A percentile compares a stretch with the other conserved stretches of the same genome.
These are phyloP conservation scores for Daldinia vernicosa DNA, from an alignment of 495 filamentous ascomycete species.

Conservation along the genomic window DNA sequence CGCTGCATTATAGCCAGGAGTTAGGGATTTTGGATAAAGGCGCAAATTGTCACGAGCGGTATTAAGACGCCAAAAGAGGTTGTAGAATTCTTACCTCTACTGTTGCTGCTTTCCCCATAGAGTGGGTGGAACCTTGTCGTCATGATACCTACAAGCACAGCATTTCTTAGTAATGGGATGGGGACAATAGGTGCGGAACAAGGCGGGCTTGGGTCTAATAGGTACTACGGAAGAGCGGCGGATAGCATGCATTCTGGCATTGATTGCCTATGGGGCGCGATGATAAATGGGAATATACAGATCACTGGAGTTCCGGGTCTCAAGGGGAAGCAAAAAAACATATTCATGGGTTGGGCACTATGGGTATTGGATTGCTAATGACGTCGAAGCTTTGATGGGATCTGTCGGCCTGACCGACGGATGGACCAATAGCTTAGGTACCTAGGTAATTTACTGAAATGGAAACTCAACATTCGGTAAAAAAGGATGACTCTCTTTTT, in stretches of 20 bases:
- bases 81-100: constrained; percentile 7
- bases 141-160: constrained; percentile 29
- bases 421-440: constrained; percentile 12
- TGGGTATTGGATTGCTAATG: background rate
- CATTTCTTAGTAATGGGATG: constrained; percentile 23
- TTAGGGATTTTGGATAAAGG: constrained; percentile 23
- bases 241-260: constrained; percentile 31
- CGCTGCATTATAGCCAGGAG: constrained; percentile 40
- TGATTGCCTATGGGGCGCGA: background rate
- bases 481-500: constrained; percentile 7
- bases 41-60: constrained; percentile 29
- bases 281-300: constrained; percentile 21
- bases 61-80: constrained; percentile 27
- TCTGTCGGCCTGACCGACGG: constrained; percentile 7
- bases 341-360: constrained; percentile 8
- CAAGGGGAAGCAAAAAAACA: constrained; percentile 1
- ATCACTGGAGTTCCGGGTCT: constrained; percentile 15
- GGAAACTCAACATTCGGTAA: constrained; percentile 30
- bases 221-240: constrained; percentile 11
- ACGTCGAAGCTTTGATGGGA: constrained; percentile 9
- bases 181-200: constrained; percentile 13
- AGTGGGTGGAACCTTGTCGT: constrained; percentile 27
- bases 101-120: constrained; percentile 21
- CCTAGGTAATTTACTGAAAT: constrained; percentile 29
- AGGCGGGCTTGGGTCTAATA: constrained; percentile 23